phyloP scores from a whole-genome alignment of 495 filamentous ascomycete species.

The Xylaria nigripes region DNA sequence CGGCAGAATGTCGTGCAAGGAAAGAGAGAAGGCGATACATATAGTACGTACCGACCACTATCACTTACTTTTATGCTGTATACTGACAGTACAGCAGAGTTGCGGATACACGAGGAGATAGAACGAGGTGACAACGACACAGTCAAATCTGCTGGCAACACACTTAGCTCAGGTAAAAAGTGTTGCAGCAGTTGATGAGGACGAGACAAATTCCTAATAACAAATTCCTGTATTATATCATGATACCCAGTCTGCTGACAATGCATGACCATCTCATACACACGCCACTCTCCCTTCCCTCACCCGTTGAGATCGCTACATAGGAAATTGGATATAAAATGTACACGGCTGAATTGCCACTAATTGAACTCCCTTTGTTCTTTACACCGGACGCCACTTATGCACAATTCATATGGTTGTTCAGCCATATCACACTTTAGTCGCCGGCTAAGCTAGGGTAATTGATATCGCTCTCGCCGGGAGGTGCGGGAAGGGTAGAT shows the following conservation, averaged over 20 bases:
- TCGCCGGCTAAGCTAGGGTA: constrained; percentile 84
- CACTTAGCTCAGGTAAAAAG: constrained; percentile 31
- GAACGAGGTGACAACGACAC: constrained; percentile 90
- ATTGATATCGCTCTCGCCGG: constrained; percentile 68
- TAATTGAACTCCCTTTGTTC: constrained; percentile 8
- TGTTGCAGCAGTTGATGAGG: constrained; percentile 33
- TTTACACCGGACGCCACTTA: constrained; percentile 23
- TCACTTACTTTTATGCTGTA: neutral
- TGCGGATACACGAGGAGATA: constrained; percentile 82
- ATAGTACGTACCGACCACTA: constrained; percentile 45
- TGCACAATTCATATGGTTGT: constrained; percentile 22
- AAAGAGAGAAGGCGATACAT: constrained; percentile 50
- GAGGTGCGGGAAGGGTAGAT: constrained; percentile 62
- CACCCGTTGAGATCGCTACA: constrained; percentile 27
- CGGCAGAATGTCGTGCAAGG: constrained; percentile 86
- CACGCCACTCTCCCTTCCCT: constrained; percentile 8
- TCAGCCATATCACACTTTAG: constrained; percentile 28
- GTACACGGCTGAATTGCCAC: constrained; percentile 28
- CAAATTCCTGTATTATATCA: constrained; percentile 25
- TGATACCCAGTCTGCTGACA: constrained; percentile 25
- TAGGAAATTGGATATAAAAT: constrained; percentile 20
- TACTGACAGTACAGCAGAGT: constrained; percentile 41
- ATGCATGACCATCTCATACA: constrained; percentile 25
- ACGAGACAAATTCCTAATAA: constrained; percentile 24
- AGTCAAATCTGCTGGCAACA: constrained; percentile 52